A percentile compares a stretch with the other conserved stretches of the same genome.
Evolutionary conservation across 2,329 filamentous ascomycete species (phyloP).

Genomic region (Hypoxylon sp.): DNA sequence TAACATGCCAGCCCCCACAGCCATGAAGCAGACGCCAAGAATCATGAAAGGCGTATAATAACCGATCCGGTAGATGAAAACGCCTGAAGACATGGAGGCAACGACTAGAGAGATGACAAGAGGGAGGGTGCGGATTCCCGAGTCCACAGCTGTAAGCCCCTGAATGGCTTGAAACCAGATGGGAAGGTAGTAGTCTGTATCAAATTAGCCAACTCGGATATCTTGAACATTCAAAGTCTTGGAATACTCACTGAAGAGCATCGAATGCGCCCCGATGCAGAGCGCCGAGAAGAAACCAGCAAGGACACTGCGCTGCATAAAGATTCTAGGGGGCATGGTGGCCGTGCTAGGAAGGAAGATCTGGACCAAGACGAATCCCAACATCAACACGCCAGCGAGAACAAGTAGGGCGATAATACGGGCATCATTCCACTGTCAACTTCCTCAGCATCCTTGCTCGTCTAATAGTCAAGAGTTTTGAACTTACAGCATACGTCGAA

Average conservation of each 20-base stretch:
- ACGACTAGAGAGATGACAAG: slow-evolving; percentile 45
- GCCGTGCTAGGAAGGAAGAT: slow-evolving; percentile 23
- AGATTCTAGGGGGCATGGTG: slow-evolving; percentile 33
- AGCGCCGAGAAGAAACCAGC: not conserved
- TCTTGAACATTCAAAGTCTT: not conserved
- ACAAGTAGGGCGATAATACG: slow-evolving; percentile 53
- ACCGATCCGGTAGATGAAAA: slow-evolving; percentile 39
- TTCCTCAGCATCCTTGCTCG: too few relatives aligned
- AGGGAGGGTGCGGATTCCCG: slow-evolving; percentile 51
- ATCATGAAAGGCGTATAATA: slow-evolving; percentile 48
- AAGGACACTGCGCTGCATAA: slow-evolving; percentile 32
- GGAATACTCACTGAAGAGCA: not conserved
- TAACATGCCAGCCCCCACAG: slow-evolving; percentile 47
- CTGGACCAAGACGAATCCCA: slow-evolving; percentile 49
- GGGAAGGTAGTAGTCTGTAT: slow-evolving; percentile 48
- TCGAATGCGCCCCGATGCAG: not conserved
- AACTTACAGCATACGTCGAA: slow-evolving; percentile 37
- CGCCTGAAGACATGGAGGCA: slow-evolving; percentile 41
- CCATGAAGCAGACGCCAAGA: slow-evolving; percentile 28
- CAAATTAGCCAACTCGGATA: not conserved
- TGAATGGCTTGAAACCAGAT: slow-evolving; percentile 47
- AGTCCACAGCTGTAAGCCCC: slow-evolving; percentile 46
- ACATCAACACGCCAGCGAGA: slow-evolving; percentile 47
- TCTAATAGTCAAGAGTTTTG: too few relatives aligned
- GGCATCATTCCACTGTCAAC: slow-evolving; percentile 47